phyloP scores from a whole-genome alignment of 305 asterid species.

The Fraxinus floribunda region DNA sequence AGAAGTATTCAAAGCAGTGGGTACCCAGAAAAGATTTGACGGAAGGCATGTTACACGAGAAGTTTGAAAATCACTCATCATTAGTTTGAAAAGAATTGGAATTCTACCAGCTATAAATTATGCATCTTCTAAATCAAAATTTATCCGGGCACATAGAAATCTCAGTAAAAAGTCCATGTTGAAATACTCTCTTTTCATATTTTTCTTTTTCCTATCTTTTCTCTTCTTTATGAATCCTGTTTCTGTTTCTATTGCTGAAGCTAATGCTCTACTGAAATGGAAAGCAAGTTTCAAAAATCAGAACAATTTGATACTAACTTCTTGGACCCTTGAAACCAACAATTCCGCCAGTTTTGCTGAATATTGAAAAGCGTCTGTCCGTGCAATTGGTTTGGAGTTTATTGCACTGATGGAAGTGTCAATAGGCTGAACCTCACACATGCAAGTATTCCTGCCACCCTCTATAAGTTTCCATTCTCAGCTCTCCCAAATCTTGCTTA shows the following conservation, averaged over 20 bases:
- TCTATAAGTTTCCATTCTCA: constrained; percentile 20
- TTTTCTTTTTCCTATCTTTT: not conserved
- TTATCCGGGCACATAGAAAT: not conserved
- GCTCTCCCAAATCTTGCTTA: constrained; percentile 16
- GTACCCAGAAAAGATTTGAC: constrained; percentile 38
- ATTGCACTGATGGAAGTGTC: constrained; percentile 18
- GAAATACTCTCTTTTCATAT: not conserved
- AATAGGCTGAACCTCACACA: constrained; percentile 23
- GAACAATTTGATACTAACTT: not conserved
- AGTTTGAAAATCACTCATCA: no score
- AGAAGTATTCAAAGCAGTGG: not conserved
- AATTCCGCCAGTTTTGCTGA: no score
- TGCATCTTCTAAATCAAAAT: not conserved
- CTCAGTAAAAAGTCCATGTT: not conserved
- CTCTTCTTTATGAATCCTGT: not conserved
- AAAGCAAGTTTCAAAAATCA: constrained; percentile 1
- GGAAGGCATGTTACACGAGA: no score
- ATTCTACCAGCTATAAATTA: not conserved
- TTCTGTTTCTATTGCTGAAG: constrained; percentile 4
- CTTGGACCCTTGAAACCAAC: no score
- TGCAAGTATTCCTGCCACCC: constrained; percentile 4
- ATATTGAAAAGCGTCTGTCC: not conserved
- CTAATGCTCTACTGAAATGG: constrained; percentile 15
- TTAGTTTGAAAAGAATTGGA: not conserved
- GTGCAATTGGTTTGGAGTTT: constrained; percentile 23